Evolutionary conservation across 1,284 basidiomycete species (phyloP), one percentile per base, ranked within the genome.

Genomic region (Leccinum pseudoinsigne): DNA sequence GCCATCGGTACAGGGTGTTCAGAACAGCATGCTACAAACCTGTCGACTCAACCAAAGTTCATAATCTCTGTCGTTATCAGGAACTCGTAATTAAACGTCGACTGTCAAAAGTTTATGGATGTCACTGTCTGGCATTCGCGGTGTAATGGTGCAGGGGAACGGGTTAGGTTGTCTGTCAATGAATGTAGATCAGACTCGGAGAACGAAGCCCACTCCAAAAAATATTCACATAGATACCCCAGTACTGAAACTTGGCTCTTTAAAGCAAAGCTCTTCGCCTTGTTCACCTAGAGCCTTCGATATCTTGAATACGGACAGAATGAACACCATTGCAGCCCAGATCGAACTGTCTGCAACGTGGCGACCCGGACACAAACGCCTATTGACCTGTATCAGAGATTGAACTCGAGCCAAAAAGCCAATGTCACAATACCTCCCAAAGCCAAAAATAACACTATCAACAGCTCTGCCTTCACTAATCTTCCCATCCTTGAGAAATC

Each of bases 371-470:
- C 76, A 75, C 12, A 72, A 55, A 11, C 74, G 61, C 18, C 67
- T 61, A 28, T 28, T 16, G 10, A 60, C 12, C 12, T 59, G 50
- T 2, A n/a, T 63, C 12, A 54, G 9, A 31, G 3, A 47, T 5
- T 1, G 2, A 8, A n/a, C 38, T 23, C 5, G 12, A 54, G 8
- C 14, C 4, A 34, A 61, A 36, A 45, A 42, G 23, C 5, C 31
- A 21, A 55, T 3, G 18, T 56, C 54, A 60, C 26, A 7, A 50
- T 60, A 76, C 60, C 78, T 72, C 11, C 83, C 82, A 65, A 82
- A 83, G 3, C 83, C 82, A 66, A 79, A 83, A 2, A 71, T 72
- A 59, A 77, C n/a, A n/a, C 60, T 70, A 10, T 65, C 77, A 3
- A 61, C 64, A 21, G 70, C 67, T 40, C 78, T 78, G 65, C 80